These are phyloP conservation scores for Xylaria sp. DNA, from an alignment of 2,329 filamentous ascomycete genomes.

Conservation along the genomic window DNA sequence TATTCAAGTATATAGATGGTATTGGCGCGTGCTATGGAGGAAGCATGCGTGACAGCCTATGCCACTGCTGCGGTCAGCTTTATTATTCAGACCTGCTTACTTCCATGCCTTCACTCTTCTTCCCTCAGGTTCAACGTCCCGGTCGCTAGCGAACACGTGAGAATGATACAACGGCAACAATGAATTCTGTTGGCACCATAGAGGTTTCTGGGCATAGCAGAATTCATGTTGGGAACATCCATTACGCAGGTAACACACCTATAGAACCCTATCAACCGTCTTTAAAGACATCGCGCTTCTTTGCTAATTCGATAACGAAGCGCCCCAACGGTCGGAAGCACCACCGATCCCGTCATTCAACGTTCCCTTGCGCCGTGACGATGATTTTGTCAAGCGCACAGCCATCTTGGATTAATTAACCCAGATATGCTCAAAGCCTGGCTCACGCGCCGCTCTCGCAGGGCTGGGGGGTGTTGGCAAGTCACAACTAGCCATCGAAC, in stretches of 20 bases:
- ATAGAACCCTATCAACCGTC: not conserved
- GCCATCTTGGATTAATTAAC: constrained; percentile 19
- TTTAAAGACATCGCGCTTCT: not conserved
- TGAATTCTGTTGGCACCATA: not conserved
- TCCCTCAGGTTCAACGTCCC: not conserved
- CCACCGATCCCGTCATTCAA: constrained; percentile 12
- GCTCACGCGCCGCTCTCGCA: constrained; percentile 23
- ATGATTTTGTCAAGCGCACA: constrained; percentile 20
- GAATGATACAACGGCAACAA: not conserved
- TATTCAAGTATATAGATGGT: too few species aligned
- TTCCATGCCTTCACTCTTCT: not conserved
- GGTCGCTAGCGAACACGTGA: not conserved
- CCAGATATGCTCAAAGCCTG: constrained; percentile 8
- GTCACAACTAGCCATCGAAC: constrained; percentile 31
- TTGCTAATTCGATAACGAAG: not conserved
- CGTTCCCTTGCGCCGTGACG: constrained; percentile 24
- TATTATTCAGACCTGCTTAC: too few species aligned
- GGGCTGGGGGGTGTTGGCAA: constrained; percentile 31
- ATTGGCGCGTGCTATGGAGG: not conserved
- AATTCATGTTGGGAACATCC: not conserved
- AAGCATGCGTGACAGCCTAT: not conserved
- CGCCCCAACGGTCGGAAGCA: constrained; percentile 9
- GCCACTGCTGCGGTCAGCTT: too few species aligned
- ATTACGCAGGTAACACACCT: not conserved
- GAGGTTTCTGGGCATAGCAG: not conserved